Percentiles rank a stretch among this genome's conserved stretches.
Evolutionary conservation across 768 basidiomycete species (phyloP).

Genomic region (Hortiboletus flavorubellus): DNA sequence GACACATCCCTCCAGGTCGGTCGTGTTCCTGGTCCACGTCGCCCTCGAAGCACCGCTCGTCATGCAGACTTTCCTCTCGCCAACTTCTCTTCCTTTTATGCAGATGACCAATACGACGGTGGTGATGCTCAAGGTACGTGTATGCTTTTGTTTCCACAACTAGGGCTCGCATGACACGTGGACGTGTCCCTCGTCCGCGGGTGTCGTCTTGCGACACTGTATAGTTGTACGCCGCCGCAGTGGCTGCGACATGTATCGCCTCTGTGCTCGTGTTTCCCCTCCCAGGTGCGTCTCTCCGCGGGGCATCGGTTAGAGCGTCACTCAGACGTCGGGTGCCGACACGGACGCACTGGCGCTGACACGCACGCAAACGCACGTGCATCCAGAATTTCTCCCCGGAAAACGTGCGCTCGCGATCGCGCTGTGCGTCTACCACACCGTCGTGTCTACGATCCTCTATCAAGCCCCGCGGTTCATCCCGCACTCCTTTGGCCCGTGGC

Average conservation of each 20-base stretch:
- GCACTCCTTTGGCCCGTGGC: constrained; percentile 54
- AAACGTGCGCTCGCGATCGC: constrained; percentile 80
- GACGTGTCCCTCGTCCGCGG: too few species aligned
- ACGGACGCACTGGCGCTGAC: neutral
- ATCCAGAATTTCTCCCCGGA: constrained; percentile 74
- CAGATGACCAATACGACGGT: constrained; percentile 81
- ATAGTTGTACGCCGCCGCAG: constrained; percentile 68
- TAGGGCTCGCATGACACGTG: neutral
- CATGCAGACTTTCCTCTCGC: constrained; percentile 69
- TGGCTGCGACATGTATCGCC: constrained; percentile 57
- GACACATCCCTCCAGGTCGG: constrained; percentile 40
- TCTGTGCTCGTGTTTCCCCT: constrained; percentile 64
- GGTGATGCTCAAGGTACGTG: constrained; percentile 64
- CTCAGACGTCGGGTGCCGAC: neutral
- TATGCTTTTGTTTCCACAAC: constrained; percentile 1
- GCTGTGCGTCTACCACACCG: constrained; percentile 72
- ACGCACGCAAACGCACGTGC: too few species aligned
- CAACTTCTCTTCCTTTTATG: constrained; percentile 64
- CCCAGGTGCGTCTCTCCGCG: constrained; percentile 51
- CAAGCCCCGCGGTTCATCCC: constrained; percentile 81
- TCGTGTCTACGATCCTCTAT: constrained; percentile 70
- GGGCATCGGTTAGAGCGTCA: too few species aligned
- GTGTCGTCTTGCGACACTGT: too few species aligned
- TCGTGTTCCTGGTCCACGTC: constrained; percentile 75
- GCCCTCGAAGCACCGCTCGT: constrained; percentile 76